These are phyloP conservation scores for Apiospora malaysiana DNA, from an alignment of 2,329 filamentous ascomycete genomes.

Conservation along the genomic window DNA sequence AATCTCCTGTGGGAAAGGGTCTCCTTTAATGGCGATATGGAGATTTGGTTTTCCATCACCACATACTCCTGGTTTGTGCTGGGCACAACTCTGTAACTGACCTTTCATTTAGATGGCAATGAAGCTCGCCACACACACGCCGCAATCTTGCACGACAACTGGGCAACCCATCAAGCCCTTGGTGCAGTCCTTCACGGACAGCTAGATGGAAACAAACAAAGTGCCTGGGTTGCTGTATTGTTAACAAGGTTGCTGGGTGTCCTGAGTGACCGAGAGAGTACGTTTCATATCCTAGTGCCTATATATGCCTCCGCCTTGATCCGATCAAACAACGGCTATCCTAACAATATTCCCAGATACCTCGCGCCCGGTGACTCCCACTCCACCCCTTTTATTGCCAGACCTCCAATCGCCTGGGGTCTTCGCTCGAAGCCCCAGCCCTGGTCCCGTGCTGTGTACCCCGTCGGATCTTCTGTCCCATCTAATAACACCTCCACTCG, in stretches of 20 bases:
- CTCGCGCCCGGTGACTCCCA: background rate
- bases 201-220: background rate
- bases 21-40: background rate
- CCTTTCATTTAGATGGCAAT: background rate
- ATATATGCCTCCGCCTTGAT: background rate
- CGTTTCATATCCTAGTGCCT: background rate
- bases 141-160: slow-evolving; percentile 21
- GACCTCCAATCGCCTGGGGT: too few relatives aligned
- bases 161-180: slow-evolving; percentile 21
- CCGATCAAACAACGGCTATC: background rate
- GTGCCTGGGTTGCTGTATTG: background rate
- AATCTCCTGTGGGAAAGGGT: background rate
- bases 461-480: slow-evolving; percentile 19
- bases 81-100: background rate
- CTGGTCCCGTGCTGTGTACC: background rate
- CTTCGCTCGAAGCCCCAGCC: background rate
- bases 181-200: background rate
- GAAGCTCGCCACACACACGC: slow-evolving; percentile 15
- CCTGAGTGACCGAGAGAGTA: background rate
- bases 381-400: background rate
- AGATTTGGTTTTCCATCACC: background rate
- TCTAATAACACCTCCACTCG: slow-evolving; percentile 15
- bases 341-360: background rate
- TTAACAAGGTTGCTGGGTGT: background rate
- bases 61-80: background rate